Evolutionary conservation across 1,284 basidiomycete species (phyloP), one percentile per base, ranked within the genome.

Genomic region (Sanghuangporus weigelae): DNA sequence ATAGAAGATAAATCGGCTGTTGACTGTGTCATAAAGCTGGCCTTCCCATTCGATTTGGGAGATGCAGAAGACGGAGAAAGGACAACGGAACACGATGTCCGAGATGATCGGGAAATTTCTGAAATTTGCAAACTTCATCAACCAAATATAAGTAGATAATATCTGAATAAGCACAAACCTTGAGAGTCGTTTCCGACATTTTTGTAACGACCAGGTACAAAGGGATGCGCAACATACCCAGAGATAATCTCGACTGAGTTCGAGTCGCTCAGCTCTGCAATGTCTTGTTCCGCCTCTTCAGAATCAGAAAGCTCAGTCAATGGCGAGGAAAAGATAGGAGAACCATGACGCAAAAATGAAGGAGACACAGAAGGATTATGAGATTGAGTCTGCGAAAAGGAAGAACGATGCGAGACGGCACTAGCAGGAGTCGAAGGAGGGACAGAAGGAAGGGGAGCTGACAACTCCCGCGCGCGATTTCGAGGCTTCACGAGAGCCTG

Each of bases 161-260:
- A 26, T 19, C 4, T 14, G 35, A 23, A 53, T n/a, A n/a, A 46
- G 23, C n/a, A 19, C 62, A 8, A 11, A 54, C 57, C 49, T 54
- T 38, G 50, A 35, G 49, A 53, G n/a, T 14, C 12, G 36, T 42
- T 49, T 7, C 38, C 21, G 14, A 44, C 21, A 14, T 50, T 53
- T 39, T 26, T 60, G 46, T 53, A 60, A 26, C 58, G 51, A 38
- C 58, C 60, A 10, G 56, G 44, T n/a, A 59, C 60, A 40, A 65
- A 65, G 8, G 64, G 42, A 26, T 65, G 46, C n/a, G 57, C 57
- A 31, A 57, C 51, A 36, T 49, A 62, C 19, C 59, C 64, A 48
- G 64, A 65, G 19, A 65, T 65, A 42, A 65, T 65, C 44, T 65
- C 64, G 35, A 65, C 53, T 5, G 64, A 65, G 26, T 60, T 62